Conservation (phyloP, 2,329 filamentous ascomycete genomes). For the Stromatinia cepivora region DNA sequence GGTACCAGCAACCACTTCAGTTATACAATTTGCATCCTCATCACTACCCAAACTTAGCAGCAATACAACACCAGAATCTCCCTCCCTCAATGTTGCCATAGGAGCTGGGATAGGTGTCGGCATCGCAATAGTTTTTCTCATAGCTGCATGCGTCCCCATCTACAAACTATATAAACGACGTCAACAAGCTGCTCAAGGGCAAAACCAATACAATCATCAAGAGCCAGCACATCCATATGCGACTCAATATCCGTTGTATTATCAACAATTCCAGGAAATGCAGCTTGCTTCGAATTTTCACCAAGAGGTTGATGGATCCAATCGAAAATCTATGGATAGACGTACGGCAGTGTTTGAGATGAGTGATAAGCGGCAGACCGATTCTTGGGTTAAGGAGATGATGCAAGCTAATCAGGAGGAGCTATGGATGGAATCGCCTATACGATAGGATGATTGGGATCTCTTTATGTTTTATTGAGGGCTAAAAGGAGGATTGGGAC, state of each 20-base stretch:
- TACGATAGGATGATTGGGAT: neutral
- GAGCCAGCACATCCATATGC: neutral
- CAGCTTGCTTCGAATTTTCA: neutral
- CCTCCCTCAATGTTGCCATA: neutral
- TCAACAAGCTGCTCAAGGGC: neutral
- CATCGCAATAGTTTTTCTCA: neutral
- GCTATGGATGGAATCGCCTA: conserved; percentile 6
- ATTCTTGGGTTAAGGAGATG: conserved; percentile 10
- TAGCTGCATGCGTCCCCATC: neutral
- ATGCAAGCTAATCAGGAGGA: conserved; percentile 1
- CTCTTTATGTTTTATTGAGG: neutral
- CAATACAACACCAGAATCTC: neutral
- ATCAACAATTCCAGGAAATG: neutral
- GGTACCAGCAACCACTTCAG: neutral
- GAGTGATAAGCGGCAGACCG: neutral
- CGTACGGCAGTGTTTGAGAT: neutral
- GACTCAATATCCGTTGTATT: neutral
- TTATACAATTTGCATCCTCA: neutral
- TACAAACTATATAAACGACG: neutral
- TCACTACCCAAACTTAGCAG: neutral
- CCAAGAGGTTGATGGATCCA: neutral
- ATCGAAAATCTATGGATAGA: neutral
- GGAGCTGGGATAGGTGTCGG: neutral
- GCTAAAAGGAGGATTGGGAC: neutral
- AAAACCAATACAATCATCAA: neutral